A percentile compares a stretch with the other conserved stretches of the same genome.
Conservation (phyloP, 192 early-diverging fungal species). For the Coemansia reversa region DNA sequence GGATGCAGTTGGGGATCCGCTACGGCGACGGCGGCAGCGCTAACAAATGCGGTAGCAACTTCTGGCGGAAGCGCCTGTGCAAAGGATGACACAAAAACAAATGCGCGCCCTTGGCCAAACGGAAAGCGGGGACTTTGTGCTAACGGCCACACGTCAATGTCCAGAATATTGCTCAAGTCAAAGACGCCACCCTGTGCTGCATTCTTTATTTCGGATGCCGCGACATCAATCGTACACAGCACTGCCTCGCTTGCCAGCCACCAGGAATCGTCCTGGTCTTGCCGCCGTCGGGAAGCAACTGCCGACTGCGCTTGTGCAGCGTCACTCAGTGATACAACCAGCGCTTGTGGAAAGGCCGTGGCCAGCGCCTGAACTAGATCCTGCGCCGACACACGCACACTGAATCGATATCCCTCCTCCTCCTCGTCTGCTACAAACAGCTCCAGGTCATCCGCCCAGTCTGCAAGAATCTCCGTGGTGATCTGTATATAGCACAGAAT, state of each 20-base stretch:
- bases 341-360: constrained; percentile 51
- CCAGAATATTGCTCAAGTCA: constrained; percentile 76
- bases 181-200: constrained; percentile 48
- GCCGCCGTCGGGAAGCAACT: constrained; percentile 57
- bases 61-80: constrained; percentile 66
- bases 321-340: constrained; percentile 55
- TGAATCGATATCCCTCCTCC: constrained; percentile 84
- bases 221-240: constrained; percentile 72
- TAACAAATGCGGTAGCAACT: constrained; percentile 69
- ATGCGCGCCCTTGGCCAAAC: constrained; percentile 85
- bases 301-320: constrained; percentile 54
- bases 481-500: constrained; percentile 77
- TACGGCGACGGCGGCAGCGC: constrained; percentile 74
- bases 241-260: constrained; percentile 88
- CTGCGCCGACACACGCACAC: constrained; percentile 78
- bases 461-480: constrained; percentile 72
- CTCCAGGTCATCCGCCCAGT: constrained; percentile 82
- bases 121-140: constrained; percentile 60
- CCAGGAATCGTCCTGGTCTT: constrained; percentile 58
- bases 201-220: constrained; percentile 62
- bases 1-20: constrained; percentile 39
- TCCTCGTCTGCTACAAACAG: constrained; percentile 91
- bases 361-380: constrained; percentile 68
- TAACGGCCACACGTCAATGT: constrained; percentile 73
- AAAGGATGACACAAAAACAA: constrained; percentile 85